These are phyloP conservation scores for Mucor saturninus DNA, from an alignment of 371 early-diverging fungal species.

Conservation along the genomic window DNA sequence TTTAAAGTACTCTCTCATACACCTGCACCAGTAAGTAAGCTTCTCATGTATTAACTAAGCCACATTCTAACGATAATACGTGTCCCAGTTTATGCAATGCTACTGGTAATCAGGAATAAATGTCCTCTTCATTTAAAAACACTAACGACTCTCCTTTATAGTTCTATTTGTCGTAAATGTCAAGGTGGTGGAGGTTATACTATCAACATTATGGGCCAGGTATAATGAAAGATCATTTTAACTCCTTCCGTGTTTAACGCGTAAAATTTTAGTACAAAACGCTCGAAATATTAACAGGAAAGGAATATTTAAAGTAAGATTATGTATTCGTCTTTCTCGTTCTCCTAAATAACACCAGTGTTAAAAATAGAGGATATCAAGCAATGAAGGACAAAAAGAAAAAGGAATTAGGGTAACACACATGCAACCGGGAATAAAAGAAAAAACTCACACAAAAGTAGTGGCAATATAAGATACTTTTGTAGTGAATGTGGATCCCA, in stretches of 20 bases:
- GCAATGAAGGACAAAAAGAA: constrained; percentile 41
- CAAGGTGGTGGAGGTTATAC: constrained; percentile 53
- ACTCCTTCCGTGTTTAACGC: too few species aligned
- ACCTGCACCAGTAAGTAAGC: constrained; percentile 43
- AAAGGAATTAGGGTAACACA: constrained; percentile 40
- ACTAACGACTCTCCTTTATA: constrained; percentile 10
- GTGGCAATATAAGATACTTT: constrained; percentile 52
- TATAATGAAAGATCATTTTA: constrained; percentile 5
- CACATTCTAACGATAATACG: background rate
- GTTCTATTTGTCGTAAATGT: constrained; percentile 57
- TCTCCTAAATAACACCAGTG: background rate
- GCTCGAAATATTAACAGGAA: constrained; percentile 35
- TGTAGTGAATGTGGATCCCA: constrained; percentile 53
- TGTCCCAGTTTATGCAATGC: constrained; percentile 46
- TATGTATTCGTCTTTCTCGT: background rate
- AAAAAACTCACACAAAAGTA: constrained; percentile 7
- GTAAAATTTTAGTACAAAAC: constrained; percentile 30
- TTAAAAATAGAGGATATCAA: constrained; percentile 36
- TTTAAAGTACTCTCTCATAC: constrained; percentile 46
- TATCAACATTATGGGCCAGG: constrained; percentile 53
- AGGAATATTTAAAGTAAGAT: constrained; percentile 40
- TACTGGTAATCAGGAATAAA: constrained; percentile 40
- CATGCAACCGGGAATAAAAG: background rate
- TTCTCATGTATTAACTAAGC: too few species aligned
- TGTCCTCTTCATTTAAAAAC: too few species aligned